A percentile compares a stretch with the other conserved stretches of the same genome.
Evolutionary conservation across 1,284 basidiomycete genomes (phyloP).

Genomic region (Moesziomyces sp.): DNA sequence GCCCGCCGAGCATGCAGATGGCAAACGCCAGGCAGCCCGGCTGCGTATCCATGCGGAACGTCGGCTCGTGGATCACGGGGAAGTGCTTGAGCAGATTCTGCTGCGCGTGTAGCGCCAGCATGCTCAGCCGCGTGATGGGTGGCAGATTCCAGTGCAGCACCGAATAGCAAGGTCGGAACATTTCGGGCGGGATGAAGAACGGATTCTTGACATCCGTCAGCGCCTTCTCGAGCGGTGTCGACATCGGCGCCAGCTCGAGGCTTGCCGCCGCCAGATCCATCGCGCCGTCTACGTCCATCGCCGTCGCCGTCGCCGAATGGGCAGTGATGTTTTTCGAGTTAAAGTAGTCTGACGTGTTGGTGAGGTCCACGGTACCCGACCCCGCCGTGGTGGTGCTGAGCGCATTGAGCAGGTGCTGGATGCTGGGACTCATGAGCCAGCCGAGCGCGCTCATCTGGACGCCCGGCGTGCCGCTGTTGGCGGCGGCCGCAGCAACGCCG

Average conservation of each 20-base stretch:
- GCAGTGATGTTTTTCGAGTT: constrained; percentile 33
- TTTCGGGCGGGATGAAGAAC: constrained; percentile 53
- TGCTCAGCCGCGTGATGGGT: constrained; percentile 52
- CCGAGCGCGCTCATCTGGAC: constrained; percentile 42
- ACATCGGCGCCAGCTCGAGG: constrained; percentile 12
- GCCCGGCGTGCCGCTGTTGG: constrained; percentile 28
- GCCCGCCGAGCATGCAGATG: constrained; percentile 57
- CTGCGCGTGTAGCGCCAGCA: constrained; percentile 57
- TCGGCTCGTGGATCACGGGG: constrained; percentile 59
- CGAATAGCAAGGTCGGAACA: constrained; percentile 58
- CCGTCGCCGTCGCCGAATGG: not conserved
- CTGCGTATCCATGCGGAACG: constrained; percentile 58
- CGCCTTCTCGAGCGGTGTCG: constrained; percentile 45
- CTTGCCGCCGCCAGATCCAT: constrained; percentile 1
- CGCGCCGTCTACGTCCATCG: constrained; percentile 6
- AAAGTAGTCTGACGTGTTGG: constrained; percentile 44
- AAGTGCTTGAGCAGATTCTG: constrained; percentile 62
- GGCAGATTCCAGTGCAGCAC: constrained; percentile 58
- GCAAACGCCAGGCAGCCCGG: constrained; percentile 58
- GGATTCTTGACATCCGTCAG: constrained; percentile 54
- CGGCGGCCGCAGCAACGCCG: constrained; percentile 21
- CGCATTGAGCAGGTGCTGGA: constrained; percentile 53
- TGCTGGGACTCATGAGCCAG: constrained; percentile 59
- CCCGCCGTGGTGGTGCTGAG: constrained; percentile 30
- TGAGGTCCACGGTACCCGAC: constrained; percentile 29